Evolutionary conservation across 2,329 filamentous ascomycete genomes (phyloP).

Genomic region (Ilyonectria sp.): DNA sequence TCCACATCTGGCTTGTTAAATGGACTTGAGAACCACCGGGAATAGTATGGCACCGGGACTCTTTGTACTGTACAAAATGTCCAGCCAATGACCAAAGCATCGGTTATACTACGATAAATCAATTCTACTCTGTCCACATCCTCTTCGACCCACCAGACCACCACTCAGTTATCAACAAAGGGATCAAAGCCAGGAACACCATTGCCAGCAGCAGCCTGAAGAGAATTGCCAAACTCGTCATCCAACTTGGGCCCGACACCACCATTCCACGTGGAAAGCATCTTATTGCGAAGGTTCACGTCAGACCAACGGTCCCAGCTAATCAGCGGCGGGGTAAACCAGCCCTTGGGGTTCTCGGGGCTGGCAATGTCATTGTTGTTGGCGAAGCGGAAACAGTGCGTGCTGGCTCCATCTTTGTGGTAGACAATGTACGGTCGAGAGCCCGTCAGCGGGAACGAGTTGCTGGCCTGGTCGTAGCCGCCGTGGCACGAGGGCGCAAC

Average conservation of each 20-base stretch:
- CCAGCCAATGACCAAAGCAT: background rate
- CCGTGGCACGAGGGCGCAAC: slow-evolving; percentile 45
- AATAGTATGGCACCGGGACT: background rate
- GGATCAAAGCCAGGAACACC: slow-evolving; percentile 48
- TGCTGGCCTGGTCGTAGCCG: slow-evolving; percentile 35
- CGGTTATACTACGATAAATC: background rate
- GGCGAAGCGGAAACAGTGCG: slow-evolving; percentile 45
- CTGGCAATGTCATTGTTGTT: slow-evolving; percentile 17
- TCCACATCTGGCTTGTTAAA: background rate
- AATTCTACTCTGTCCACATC: background rate
- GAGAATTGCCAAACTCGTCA: slow-evolving; percentile 45
- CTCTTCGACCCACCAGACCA: background rate
- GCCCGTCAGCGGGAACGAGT: slow-evolving; percentile 34
- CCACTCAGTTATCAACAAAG: slow-evolving; percentile 34
- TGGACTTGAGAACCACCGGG: background rate
- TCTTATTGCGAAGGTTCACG: slow-evolving; percentile 41
- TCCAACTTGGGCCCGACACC: slow-evolving; percentile 50
- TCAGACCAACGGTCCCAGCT: slow-evolving; percentile 50
- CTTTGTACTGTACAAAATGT: background rate
- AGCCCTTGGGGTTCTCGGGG: slow-evolving; percentile 46
- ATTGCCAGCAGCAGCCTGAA: slow-evolving; percentile 45
- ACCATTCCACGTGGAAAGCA: slow-evolving; percentile 47
- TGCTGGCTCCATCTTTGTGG: slow-evolving; percentile 44
- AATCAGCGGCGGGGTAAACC: slow-evolving; percentile 46
- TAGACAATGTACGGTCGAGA: slow-evolving; percentile 40